Percentiles rank a stretch among this genome's conserved stretches.
Evolutionary conservation across 129 eudicot species (phyloP).

Genomic region (Mikania micrantha): DNA sequence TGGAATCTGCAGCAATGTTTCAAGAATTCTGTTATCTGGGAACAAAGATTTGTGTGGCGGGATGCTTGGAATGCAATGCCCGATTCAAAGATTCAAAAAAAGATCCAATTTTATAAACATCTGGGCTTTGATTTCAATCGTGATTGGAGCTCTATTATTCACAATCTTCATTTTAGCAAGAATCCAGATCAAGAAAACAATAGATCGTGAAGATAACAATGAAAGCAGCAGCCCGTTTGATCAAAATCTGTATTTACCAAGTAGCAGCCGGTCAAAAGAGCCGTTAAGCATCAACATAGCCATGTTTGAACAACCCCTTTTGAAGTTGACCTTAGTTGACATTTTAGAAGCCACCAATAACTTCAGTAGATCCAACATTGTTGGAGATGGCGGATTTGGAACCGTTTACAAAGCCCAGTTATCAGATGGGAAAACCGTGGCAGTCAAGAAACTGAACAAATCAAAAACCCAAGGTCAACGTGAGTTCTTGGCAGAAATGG

Average conservation of each 20-base stretch:
- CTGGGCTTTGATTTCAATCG: conserved; percentile 33
- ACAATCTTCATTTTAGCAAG: conserved; percentile 24
- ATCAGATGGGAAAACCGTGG: conserved; percentile 46
- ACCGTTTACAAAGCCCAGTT: conserved; percentile 68
- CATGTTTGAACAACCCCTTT: conserved; percentile 73
- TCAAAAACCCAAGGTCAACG: conserved; percentile 59
- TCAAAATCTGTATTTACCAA: conserved; percentile 47
- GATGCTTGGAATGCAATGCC: conserved; percentile 41
- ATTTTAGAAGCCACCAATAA: conserved; percentile 66
- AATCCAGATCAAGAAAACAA: conserved; percentile 29
- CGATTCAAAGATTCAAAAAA: conserved; percentile 29
- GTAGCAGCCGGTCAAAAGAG: conserved; percentile 67
- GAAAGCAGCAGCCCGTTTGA: conserved; percentile 41
- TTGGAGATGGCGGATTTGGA: conserved; percentile 77
- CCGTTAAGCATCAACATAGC: conserved; percentile 72
- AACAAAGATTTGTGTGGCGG: conserved; percentile 65
- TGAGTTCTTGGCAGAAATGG: conserved; percentile 74
- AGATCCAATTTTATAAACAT: conserved; percentile 26
- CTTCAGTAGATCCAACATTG: conserved; percentile 55
- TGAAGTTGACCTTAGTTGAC: conserved; percentile 49
- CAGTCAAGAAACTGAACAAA: conserved; percentile 59
- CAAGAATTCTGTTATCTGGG: conserved; percentile 35
- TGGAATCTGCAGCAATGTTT: conserved; percentile 46
- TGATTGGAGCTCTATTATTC: conserved; percentile 25
- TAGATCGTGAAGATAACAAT: conserved; percentile 18